Evolutionary conservation across 2,329 filamentous ascomycete species (phyloP), one percentile per base, ranked within the genome.

Genomic region (Fusarium pseudoanthophilum): DNA sequence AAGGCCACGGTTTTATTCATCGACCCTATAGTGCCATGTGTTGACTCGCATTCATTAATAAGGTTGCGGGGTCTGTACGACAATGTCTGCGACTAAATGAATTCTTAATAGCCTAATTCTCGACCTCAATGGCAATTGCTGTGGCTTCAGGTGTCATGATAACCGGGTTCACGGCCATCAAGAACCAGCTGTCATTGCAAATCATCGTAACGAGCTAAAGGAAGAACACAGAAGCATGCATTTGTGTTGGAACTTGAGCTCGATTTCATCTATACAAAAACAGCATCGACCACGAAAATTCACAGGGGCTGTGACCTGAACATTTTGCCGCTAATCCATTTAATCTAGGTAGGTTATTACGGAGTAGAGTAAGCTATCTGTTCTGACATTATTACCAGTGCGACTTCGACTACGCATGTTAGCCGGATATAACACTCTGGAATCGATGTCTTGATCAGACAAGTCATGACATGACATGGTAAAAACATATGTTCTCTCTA

Each of bases 381-480:
- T 39, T 42, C 60, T 52, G 30, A 36, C 45, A 39, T 45, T 61
- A 39, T 55, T 70, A 28, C 39, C 52, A 48, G 37, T 71, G 32
- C 60, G 24, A 61, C 32, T 45, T 56, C 34, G 28, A 28, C 48
- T 66, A 60, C 34, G 24, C 30, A 51, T 26, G 14, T 26, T 36
- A 49, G 34, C 60, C 32, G 48, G 37, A 26, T 42, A 34, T 42
- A 43, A 43, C 15, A 39, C 39, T 42, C 39, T 65, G 26, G 30
- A 32, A 26, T 20, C 13, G 34, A 36, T 48, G 18, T 28, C 32
- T 43, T 16, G 45, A 52, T 37, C 21, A 59, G 28, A 49, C 56
- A 67, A 71, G 66, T 39, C 71, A 65, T 64, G 59, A 53, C 45
- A 51, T 39, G 48, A 46, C 40, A 52, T 30, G 37, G 46, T 28